Conservation (phyloP, 768 basidiomycete genomes). For the Rhodotorula kratochvilovae region DNA sequence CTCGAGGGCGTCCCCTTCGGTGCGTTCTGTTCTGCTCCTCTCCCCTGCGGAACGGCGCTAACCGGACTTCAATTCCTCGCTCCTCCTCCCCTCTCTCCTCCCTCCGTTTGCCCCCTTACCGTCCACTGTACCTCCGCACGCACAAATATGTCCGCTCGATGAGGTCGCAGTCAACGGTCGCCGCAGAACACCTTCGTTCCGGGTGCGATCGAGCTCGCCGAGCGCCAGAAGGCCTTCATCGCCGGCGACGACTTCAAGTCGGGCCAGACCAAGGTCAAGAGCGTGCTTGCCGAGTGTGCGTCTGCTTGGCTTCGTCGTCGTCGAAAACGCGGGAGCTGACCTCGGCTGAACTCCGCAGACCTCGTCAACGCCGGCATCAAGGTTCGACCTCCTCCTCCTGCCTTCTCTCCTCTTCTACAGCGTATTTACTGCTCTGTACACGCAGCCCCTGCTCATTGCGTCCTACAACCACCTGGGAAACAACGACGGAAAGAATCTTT, state of each 20-base stretch:
- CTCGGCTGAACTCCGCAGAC: slow-evolving; percentile 47
- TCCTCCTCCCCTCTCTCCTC: background rate
- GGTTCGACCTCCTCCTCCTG: background rate
- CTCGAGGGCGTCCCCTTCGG: slow-evolving; percentile 85
- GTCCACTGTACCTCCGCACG: too few species aligned
- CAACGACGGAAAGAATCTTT: slow-evolving; percentile 52
- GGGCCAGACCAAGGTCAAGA: slow-evolving; percentile 88
- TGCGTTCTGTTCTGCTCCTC: too few species aligned
- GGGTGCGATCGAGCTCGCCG: slow-evolving; percentile 86
- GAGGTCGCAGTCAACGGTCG: too few species aligned
- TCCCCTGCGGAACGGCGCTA: too few species aligned
- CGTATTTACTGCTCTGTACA: background rate
- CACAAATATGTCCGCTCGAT: too few species aligned
- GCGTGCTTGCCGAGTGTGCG: slow-evolving; percentile 78
- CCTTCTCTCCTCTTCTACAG: background rate
- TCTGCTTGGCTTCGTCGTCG: too few species aligned
- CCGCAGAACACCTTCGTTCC: slow-evolving; percentile 99
- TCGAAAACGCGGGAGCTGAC: too few species aligned
- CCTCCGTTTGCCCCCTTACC: slow-evolving; percentile 53
- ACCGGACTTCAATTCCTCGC: too few species aligned
- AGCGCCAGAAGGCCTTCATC: slow-evolving; percentile 82
- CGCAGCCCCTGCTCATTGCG: slow-evolving; percentile 77
- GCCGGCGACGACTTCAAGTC: slow-evolving; percentile 98
- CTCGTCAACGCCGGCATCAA: slow-evolving; percentile 98
- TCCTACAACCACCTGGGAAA: slow-evolving; percentile 99